These are phyloP conservation scores for Penicillium hordei DNA, from an alignment of 2,329 filamentous ascomycete genomes.

Conservation along the genomic window DNA sequence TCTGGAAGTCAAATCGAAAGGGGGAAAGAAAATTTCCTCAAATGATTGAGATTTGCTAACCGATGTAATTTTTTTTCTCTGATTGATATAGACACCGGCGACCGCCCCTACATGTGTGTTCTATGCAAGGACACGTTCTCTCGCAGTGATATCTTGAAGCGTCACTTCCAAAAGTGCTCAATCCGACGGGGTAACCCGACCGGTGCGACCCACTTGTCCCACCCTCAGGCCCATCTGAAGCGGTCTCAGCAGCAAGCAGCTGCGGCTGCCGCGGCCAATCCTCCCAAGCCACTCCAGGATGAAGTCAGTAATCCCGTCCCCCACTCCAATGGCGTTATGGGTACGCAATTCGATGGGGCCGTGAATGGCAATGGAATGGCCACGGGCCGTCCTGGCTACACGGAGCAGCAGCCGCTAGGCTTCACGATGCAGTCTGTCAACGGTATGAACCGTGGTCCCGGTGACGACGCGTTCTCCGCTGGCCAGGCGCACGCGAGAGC, in stretches of 20 bases:
- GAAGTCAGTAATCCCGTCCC: conserved; percentile 47
- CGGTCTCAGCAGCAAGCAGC: conserved; percentile 53
- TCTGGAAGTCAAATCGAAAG: neutral
- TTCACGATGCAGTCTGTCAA: conserved; percentile 45
- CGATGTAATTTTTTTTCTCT: conserved; percentile 26
- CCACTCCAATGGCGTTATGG: conserved; percentile 45
- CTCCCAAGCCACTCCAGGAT: conserved; percentile 45
- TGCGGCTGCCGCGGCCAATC: conserved; percentile 40
- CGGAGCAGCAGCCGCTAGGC: conserved; percentile 46
- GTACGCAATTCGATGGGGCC: conserved; percentile 44
- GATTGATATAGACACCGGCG: conserved; percentile 75
- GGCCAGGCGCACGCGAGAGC: conserved; percentile 41
- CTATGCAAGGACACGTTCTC: conserved; percentile 98
- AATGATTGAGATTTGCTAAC: conserved; percentile 11
- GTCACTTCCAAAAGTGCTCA: conserved; percentile 98
- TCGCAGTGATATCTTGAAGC: conserved; percentile 95
- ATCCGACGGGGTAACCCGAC: conserved; percentile 94
- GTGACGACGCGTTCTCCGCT: conserved; percentile 37
- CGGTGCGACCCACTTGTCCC: conserved; percentile 88
- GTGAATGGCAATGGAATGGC: conserved; percentile 46
- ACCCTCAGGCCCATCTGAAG: conserved; percentile 85
- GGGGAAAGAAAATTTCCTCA: neutral
- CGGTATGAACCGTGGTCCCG: conserved; percentile 43
- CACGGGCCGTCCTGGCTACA: conserved; percentile 38
- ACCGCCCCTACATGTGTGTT: conserved; percentile 97